Percentiles rank a stretch among this genome's conserved stretches.
Evolutionary conservation across 2,329 filamentous ascomycete genomes (phyloP).

Genomic region (Aspergillus latus): DNA sequence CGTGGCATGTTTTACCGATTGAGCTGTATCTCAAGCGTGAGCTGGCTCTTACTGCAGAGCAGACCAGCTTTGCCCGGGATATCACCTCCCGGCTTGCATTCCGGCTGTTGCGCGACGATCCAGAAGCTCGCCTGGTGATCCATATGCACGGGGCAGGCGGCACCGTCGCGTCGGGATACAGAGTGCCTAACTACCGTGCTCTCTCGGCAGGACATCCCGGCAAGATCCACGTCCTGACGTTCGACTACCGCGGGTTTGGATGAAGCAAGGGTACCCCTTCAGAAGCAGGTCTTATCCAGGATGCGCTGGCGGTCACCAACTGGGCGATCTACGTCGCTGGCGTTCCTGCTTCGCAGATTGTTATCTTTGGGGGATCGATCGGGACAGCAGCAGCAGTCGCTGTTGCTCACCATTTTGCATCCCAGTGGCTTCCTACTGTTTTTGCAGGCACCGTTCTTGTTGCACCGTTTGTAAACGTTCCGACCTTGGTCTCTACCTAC

Average conservation of each 20-base stretch:
- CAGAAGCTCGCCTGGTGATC: conserved; percentile 47
- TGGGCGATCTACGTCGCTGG: conserved; percentile 55
- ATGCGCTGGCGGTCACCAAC: conserved; percentile 54
- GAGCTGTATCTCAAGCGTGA: conserved; percentile 49
- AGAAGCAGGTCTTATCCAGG: conserved; percentile 55
- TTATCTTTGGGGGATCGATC: conserved; percentile 61
- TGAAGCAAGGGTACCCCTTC: conserved; percentile 54
- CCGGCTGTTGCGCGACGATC: conserved; percentile 47
- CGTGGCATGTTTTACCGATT: conserved; percentile 54
- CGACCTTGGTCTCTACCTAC: conserved; percentile 57
- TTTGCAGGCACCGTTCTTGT: conserved; percentile 59
- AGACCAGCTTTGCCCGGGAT: conserved; percentile 34
- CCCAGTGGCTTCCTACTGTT: conserved; percentile 43
- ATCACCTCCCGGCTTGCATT: conserved; percentile 43
- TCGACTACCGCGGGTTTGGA: conserved; percentile 57
- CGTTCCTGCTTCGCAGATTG: conserved; percentile 56
- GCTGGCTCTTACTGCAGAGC: conserved; percentile 41
- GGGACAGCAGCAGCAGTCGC: conserved; percentile 56
- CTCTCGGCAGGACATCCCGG: conserved; percentile 39
- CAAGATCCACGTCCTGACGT: conserved; percentile 58
- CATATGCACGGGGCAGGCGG: conserved; percentile 58
- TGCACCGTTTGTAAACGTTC: conserved; percentile 58
- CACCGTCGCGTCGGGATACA: conserved; percentile 56
- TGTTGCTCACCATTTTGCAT: conserved; percentile 46
- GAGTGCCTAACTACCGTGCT: conserved; percentile 57